Base-by-base conservation (phyloP, 2,329 filamentous ascomycete genomes). In the Nigrograna mackinnonii region DNA sequence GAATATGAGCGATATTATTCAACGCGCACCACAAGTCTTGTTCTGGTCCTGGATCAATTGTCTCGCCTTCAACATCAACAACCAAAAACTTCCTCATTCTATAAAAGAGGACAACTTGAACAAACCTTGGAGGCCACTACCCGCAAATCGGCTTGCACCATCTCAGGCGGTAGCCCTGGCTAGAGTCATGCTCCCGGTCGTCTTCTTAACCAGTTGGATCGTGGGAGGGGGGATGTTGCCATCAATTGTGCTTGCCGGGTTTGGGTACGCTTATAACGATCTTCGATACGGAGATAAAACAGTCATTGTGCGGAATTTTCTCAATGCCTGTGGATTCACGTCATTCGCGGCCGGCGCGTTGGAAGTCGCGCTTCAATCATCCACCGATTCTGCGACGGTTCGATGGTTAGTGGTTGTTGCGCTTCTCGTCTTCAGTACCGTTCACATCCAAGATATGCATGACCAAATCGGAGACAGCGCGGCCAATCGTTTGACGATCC, bases 401-500 rank as follows among this genome's bases (percentile, higher is more conserved):
- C 22, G 24, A 14, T 71, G 68, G 69, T 35, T 63, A 5, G 41
- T 32, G 0, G 53, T 69, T 6, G 54, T 67, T 22, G 50, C 54
- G 2, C 44, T 44, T 1, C 49, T 68, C 5, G 54, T 71, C 17
- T 44, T 61, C 14, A 68, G 62, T 0, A 70, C 67, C 2, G 55
- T 71, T 37, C 68, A 71, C 16, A 43, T 63, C 1, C 66, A 69
- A 35, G 69, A 72, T 39, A 39, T 70, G 14, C 54, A 63, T 6
- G 67, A 71, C 31, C 55, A 36, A 20, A 28, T 31, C 19, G 41
- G 46, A 12, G 40, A 45, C 33, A 11, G 18, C 84, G 76, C 91
- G 90, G 37, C 87, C 90, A 43, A 89, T 87, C 12, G 89, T 91
- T 41, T 87, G 91, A 58, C 88, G 83, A 82, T 90, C 90, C 72